Percentiles rank a stretch among this genome's conserved stretches.
Evolutionary conservation across 805 yeast species (phyloP).

Genomic region (Pichia gijzeniarum): DNA sequence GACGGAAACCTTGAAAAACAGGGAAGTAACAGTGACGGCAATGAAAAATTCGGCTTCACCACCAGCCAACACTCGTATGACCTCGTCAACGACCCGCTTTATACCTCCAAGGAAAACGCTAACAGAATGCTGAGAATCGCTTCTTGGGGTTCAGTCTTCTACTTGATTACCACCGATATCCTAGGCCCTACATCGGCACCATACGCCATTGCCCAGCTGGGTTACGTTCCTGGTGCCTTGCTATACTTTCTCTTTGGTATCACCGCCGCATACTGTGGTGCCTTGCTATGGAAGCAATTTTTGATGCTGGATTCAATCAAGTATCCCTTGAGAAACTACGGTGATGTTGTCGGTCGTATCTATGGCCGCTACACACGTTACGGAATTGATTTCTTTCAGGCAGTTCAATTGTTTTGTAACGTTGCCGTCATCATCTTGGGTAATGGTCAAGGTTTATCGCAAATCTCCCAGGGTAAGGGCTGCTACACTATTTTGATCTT

Average conservation of each 20-base stretch:
- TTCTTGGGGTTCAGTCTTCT: constrained; percentile 32
- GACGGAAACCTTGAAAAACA: not conserved
- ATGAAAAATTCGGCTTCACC: no score
- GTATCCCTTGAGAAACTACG: constrained; percentile 38
- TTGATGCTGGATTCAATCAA: constrained; percentile 35
- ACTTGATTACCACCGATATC: constrained; percentile 42
- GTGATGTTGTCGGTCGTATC: constrained; percentile 36
- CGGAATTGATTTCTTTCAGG: constrained; percentile 33
- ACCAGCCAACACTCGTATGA: no score
- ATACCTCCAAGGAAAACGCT: constrained; percentile 8
- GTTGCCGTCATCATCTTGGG: constrained; percentile 38
- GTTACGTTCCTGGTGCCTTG: constrained; percentile 40
- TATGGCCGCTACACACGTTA: constrained; percentile 31
- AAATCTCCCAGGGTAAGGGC: constrained; percentile 30
- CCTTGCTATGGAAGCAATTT: constrained; percentile 31
- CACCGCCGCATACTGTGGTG: constrained; percentile 38
- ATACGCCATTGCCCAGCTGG: constrained; percentile 38
- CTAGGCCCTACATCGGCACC: constrained; percentile 44
- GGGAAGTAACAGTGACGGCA: no score
- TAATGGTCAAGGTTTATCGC: constrained; percentile 39
- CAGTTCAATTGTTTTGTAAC: constrained; percentile 37
- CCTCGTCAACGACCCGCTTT: constrained; percentile 4
- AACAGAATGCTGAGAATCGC: constrained; percentile 9
- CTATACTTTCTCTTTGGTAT: constrained; percentile 36
- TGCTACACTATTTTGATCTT: constrained; percentile 38